These are phyloP conservation scores for Immersiella caudata DNA, from an alignment of 495 filamentous ascomycete species.

Conservation along the genomic window DNA sequence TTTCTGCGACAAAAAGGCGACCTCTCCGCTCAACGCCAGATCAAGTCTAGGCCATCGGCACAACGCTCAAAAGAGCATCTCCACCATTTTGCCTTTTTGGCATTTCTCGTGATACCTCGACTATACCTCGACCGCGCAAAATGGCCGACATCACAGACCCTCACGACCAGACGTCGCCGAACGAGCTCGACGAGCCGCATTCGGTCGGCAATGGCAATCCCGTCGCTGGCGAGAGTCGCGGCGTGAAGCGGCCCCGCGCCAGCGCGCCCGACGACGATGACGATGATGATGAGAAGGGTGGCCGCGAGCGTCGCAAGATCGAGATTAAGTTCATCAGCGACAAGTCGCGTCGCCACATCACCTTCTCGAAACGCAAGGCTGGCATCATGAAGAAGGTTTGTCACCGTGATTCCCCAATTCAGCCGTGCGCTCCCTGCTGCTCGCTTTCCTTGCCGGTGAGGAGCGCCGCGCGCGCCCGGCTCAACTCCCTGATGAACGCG, in stretches of 20 bases:
- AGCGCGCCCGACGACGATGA: constrained; percentile 90
- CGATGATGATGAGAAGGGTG: constrained; percentile 97
- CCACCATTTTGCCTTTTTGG: constrained; percentile 53
- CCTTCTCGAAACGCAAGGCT: constrained; percentile 99
- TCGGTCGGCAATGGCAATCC: constrained; percentile 64
- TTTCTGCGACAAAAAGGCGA: constrained; percentile 54
- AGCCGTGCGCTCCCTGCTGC: constrained; percentile 14
- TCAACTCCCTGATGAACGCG: constrained; percentile 1
- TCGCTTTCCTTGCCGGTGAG: background rate
- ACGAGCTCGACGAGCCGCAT: constrained; percentile 65
- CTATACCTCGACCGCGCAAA: constrained; percentile 32
- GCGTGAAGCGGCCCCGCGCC: constrained; percentile 87
- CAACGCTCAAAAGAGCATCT: constrained; percentile 60
- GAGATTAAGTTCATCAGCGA: constrained; percentile 99
- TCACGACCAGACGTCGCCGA: constrained; percentile 61
- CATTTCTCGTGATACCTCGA: constrained; percentile 52
- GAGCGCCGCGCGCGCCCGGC: constrained; percentile 16
- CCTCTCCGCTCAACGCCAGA: constrained; percentile 58
- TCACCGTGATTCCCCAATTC: constrained; percentile 24
- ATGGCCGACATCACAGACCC: constrained; percentile 68
- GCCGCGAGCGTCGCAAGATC: constrained; percentile 98
- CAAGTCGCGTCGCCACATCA: constrained; percentile 99
- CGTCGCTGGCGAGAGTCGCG: constrained; percentile 65
- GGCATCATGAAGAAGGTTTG: constrained; percentile 99
- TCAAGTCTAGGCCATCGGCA: constrained; percentile 62